Conservation (phyloP, 768 basidiomycete species). For the Hygrophoropsis aurantiaca region DNA sequence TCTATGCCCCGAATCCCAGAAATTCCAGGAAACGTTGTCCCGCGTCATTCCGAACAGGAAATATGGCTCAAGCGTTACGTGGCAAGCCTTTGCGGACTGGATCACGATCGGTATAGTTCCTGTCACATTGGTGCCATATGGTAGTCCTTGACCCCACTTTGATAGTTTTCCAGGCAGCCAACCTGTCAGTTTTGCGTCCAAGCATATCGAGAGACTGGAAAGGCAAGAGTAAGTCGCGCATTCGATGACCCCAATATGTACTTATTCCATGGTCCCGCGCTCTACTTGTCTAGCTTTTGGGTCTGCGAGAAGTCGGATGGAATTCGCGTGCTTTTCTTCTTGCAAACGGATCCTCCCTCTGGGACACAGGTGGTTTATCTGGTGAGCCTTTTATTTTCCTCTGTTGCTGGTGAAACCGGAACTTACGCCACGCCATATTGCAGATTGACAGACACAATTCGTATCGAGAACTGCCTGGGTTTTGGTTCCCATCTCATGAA, state of each 20-base stretch:
- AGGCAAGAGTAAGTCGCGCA: conserved; percentile 66
- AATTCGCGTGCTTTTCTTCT: conserved; percentile 81
- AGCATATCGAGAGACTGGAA: conserved; percentile 76
- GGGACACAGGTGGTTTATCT: conserved; percentile 68
- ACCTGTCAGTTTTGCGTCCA: conserved; percentile 82
- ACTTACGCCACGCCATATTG: conserved; percentile 5
- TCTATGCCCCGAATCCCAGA: conserved; percentile 61
- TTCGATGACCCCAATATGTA: background rate
- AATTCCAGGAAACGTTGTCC: conserved; percentile 64
- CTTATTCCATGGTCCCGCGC: background rate
- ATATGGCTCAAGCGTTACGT: conserved; percentile 65
- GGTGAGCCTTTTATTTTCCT: conserved; percentile 44
- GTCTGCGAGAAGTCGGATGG: conserved; percentile 99
- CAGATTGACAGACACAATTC: conserved; percentile 95
- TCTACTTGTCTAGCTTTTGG: conserved; percentile 73
- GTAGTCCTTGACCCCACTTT: conserved; percentile 3
- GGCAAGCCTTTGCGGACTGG: conserved; percentile 62
- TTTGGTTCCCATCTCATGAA: conserved; percentile 91
- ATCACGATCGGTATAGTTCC: conserved; percentile 57
- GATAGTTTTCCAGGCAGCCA: conserved; percentile 92
- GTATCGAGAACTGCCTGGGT: conserved; percentile 71
- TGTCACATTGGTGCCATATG: background rate
- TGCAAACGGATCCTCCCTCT: conserved; percentile 56
- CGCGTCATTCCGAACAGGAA: conserved; percentile 58
- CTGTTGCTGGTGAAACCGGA: conserved; percentile 1